Base-by-base conservation (phyloP, 371 early-diverging fungal genomes). In the Haplosporangium sp. region DNA sequence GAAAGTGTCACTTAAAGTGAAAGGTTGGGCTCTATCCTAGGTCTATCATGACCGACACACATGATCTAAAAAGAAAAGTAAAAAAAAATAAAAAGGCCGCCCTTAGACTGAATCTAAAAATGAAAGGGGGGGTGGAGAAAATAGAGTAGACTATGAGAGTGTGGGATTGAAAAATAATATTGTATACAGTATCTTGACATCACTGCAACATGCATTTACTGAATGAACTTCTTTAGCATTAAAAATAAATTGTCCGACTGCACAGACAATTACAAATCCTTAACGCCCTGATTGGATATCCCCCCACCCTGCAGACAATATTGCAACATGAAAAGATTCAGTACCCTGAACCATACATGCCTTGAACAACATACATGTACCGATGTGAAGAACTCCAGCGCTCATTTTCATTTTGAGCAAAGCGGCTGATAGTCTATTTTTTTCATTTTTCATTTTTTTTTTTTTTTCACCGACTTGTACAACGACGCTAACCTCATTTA, bases 1-100 rank as follows among this genome's bases (percentile, higher is more conserved):
- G n/a, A 20, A 55, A 15, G 6, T 60, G 40, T 63, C 52, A 15
- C 47, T 37, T 61, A 61, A 61, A 61, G 62, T 61, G 62, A 61
- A 61, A 45, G 27, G 15, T 2, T 19, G 62, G 62, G 62, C 62
- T 61, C 62, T 47, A 27, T 27, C 44, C 15, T 61, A 34, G 6
- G 35, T 7, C 62, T 45, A 45, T 60, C 57, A 57, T 27, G 8
- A 11, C 20, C 8, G 34, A 34, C 9, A 55, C 55, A 34, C 55
- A 55, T 55, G 55, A 55, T 55, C 10, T 11, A 11, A 10, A 34
- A 3, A 15, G 34, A 55, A 27, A 27, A 27, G 27, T 27, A 27
- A 27, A 27, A 27, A 27, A 27, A 27, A 27, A 27, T 27, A 15
- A 55, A 35, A 55, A 10, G 55, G 55, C 35, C 55, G 20, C 27